Conservation (phyloP, 2,329 filamentous ascomycete species). For the Trichoderma sp. region DNA sequence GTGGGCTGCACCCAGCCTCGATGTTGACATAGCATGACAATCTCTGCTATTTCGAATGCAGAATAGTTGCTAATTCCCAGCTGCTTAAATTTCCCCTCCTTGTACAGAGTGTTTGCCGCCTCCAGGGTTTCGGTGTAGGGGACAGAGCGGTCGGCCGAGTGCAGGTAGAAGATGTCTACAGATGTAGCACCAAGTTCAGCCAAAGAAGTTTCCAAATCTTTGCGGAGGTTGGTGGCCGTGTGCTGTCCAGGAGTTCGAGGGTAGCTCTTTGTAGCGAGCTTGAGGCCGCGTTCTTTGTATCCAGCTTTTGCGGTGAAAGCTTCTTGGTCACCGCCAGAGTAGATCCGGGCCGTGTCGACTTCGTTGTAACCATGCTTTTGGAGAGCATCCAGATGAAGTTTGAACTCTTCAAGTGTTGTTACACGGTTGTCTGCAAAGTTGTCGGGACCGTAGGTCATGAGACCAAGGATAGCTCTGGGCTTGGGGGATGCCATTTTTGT, state of each 20-base stretch:
- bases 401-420: constrained; percentile 6
- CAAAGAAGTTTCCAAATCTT: constrained; percentile 12
- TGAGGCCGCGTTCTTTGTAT: constrained; percentile 14
- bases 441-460: constrained; percentile 15
- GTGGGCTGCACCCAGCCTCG: constrained; percentile 74
- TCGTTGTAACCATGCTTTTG: constrained; percentile 13
- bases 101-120: constrained; percentile 7
- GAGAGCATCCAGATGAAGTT: background rate
- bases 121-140: constrained; percentile 12
- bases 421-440: constrained; percentile 8
- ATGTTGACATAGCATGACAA: constrained; percentile 69
- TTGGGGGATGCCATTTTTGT: constrained; percentile 8
- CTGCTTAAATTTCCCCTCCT: constrained; percentile 66
- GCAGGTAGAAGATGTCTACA: constrained; percentile 16
- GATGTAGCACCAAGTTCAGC: background rate
- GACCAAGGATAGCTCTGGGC: constrained; percentile 15
- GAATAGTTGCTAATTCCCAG: constrained; percentile 76
- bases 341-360: constrained; percentile 15
- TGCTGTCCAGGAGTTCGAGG: background rate
- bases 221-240: constrained; percentile 11
- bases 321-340: constrained; percentile 4
- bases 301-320: constrained; percentile 15
- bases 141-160: constrained; percentile 9
- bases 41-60: constrained; percentile 76
- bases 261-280: constrained; percentile 16